phyloP scores from a whole-genome alignment of 768 basidiomycete genomes.

The Cyclocybe cylindracea region DNA sequence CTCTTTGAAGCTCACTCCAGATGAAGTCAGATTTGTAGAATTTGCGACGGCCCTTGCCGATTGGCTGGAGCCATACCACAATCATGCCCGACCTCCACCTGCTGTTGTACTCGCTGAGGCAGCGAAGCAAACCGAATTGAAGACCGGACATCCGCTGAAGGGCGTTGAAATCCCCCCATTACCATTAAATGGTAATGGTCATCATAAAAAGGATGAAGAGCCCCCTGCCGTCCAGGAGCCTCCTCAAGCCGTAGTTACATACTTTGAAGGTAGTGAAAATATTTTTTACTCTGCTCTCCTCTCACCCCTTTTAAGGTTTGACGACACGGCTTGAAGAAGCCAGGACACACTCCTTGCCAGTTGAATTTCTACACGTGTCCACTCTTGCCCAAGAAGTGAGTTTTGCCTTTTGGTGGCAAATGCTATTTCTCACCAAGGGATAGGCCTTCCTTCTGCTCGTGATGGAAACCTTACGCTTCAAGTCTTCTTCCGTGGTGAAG shows the following conservation, averaged over 20 bases:
- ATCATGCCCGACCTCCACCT: slow-evolving; percentile 71
- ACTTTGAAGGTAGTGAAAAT: slow-evolving; percentile 59
- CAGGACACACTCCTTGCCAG: slow-evolving; percentile 41
- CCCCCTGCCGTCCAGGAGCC: slow-evolving; percentile 64
- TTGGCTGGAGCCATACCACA: slow-evolving; percentile 80
- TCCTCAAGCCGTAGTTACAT: slow-evolving; percentile 51
- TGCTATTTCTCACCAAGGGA: slow-evolving; percentile 1
- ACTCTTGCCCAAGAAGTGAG: slow-evolving; percentile 74
- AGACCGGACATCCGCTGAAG: slow-evolving; percentile 68
- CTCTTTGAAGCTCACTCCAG: slow-evolving; percentile 56
- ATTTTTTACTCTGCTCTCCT: neutral
- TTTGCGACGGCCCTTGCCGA: slow-evolving; percentile 64
- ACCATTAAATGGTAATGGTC: slow-evolving; percentile 43
- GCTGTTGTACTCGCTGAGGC: slow-evolving; percentile 73
- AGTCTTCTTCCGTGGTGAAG: slow-evolving; percentile 66
- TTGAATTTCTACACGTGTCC: slow-evolving; percentile 70
- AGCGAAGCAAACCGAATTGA: slow-evolving; percentile 68
- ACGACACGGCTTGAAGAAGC: slow-evolving; percentile 49
- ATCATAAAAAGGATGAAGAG: slow-evolving; percentile 71
- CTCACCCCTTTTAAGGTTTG: slow-evolving; percentile 43
- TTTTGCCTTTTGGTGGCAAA: neutral
- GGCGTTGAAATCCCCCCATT: slow-evolving; percentile 55
- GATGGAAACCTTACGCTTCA: slow-evolving; percentile 75
- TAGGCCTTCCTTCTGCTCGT: slow-evolving; percentile 75
- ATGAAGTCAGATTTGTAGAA: slow-evolving; percentile 59